These are phyloP conservation scores for Gleditsia sinensis DNA, from an alignment of 306 rosid species.

Conservation along the genomic window DNA sequence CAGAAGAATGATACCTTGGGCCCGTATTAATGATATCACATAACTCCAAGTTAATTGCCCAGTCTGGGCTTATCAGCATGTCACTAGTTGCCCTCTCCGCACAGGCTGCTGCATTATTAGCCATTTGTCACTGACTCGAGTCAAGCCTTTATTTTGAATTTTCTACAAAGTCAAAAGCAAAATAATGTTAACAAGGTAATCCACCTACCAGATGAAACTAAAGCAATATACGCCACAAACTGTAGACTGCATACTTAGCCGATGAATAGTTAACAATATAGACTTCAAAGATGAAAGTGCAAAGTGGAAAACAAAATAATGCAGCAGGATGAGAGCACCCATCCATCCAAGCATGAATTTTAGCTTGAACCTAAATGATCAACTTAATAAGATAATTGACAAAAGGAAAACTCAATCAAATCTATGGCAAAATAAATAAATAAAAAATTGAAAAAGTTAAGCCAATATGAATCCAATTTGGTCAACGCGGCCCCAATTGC, in stretches of 20 bases:
- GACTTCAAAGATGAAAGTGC: background rate
- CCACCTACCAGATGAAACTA: constrained; percentile 22
- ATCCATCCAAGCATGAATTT: background rate
- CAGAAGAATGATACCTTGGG: constrained; percentile 63
- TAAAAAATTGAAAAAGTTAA: background rate
- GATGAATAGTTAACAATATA: background rate
- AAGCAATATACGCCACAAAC: background rate
- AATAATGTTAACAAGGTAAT: constrained; percentile 25
- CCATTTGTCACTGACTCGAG: constrained; percentile 51
- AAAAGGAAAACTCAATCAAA: background rate
- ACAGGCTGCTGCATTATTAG: constrained; percentile 74
- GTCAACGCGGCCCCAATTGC: background rate
- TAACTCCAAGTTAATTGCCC: constrained; percentile 92
- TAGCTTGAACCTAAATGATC: background rate
- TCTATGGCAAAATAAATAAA: background rate
- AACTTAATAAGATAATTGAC: background rate
- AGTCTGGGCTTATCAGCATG: constrained; percentile 92
- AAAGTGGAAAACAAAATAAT: background rate
- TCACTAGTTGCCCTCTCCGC: constrained; percentile 98
- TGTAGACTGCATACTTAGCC: background rate
- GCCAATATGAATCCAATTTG: background rate
- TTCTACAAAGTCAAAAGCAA: constrained; percentile 30
- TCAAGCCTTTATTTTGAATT: constrained; percentile 28
- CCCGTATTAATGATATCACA: constrained; percentile 87
- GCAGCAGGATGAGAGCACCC: background rate